Evolutionary conservation across 805 yeast genomes (phyloP).

Genomic region (Starmerella vitae): DNA sequence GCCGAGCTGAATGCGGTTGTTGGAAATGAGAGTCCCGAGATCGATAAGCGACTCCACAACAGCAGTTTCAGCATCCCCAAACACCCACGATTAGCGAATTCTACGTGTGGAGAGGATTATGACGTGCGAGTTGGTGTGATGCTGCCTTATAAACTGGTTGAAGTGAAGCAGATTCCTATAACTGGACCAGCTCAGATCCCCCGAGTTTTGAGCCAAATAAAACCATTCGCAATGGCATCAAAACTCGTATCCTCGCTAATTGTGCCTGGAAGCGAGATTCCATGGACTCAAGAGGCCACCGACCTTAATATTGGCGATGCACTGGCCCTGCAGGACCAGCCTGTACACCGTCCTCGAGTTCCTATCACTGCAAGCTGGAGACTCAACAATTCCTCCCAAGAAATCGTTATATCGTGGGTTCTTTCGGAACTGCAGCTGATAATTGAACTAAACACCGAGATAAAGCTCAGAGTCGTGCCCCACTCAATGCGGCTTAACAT

Average conservation of each 20-base stretch:
- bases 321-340: slow-evolving; percentile 16
- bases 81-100: slow-evolving; percentile 15
- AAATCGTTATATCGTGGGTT: slow-evolving; percentile 7
- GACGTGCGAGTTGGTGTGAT: slow-evolving; percentile 21
- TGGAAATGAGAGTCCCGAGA: slow-evolving; percentile 3
- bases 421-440: slow-evolving; percentile 7
- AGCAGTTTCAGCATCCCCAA: slow-evolving; percentile 9
- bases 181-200: slow-evolving; percentile 24
- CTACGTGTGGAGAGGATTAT: slow-evolving; percentile 10
- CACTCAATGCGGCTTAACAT: slow-evolving; percentile 7
- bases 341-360: slow-evolving; percentile 9
- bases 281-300: slow-evolving; percentile 10
- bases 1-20: slow-evolving; percentile 10
- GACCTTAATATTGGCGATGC: slow-evolving; percentile 23
- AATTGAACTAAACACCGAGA: not conserved
- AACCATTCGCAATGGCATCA: slow-evolving; percentile 14
- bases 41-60: slow-evolving; percentile 11
- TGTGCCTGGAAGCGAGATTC: slow-evolving; percentile 9
- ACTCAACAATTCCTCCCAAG: not conserved
- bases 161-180: slow-evolving; percentile 23
- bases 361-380: slow-evolving; percentile 5
- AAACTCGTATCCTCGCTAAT: slow-evolving; percentile 14
- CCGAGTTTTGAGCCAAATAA: slow-evolving; percentile 16
- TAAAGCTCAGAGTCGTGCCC: slow-evolving; percentile 7
- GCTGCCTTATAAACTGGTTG: slow-evolving; percentile 22